These are phyloP conservation scores for Chrysoporthe austroafricana DNA, from an alignment of 2,329 filamentous ascomycete species.

Conservation along the genomic window DNA sequence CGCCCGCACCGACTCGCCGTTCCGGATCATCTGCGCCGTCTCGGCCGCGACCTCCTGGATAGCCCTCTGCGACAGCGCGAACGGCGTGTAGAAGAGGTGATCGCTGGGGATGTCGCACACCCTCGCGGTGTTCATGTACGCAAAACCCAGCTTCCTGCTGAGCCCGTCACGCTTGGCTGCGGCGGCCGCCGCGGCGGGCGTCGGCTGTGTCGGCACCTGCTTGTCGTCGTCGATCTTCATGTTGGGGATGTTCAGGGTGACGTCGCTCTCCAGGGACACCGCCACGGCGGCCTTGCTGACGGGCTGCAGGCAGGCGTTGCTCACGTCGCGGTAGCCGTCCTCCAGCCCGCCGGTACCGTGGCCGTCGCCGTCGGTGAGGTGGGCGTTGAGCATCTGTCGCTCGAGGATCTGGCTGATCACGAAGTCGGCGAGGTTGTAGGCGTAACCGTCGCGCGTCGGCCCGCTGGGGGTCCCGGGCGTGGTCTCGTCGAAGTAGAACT, in stretches of 20 bases:
- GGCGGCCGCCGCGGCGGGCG: not conserved
- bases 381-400: slow-evolving; percentile 48
- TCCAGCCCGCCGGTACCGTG: slow-evolving; percentile 42
- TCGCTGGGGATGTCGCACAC: slow-evolving; percentile 49
- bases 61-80: slow-evolving; percentile 46
- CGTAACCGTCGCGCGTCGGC: slow-evolving; percentile 47
- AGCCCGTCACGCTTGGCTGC: slow-evolving; percentile 1
- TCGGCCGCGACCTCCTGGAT: slow-evolving; percentile 33
- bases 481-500: slow-evolving; percentile 19
- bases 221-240: slow-evolving; percentile 27
- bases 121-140: slow-evolving; percentile 22
- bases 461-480: slow-evolving; percentile 26
- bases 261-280: slow-evolving; percentile 29
- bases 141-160: not conserved
- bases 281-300: slow-evolving; percentile 7
- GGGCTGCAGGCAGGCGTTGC: slow-evolving; percentile 45
- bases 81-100: slow-evolving; percentile 57
- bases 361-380: slow-evolving; percentile 48
- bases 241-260: slow-evolving; percentile 32
- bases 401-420: slow-evolving; percentile 52
- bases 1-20: slow-evolving; percentile 25
- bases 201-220: slow-evolving; percentile 29
- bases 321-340: slow-evolving; percentile 47
- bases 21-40: slow-evolving; percentile 25
- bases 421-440: slow-evolving; percentile 45